Conservation (phyloP, 2,329 filamentous ascomycete species). For the Elsinoe perseae region DNA sequence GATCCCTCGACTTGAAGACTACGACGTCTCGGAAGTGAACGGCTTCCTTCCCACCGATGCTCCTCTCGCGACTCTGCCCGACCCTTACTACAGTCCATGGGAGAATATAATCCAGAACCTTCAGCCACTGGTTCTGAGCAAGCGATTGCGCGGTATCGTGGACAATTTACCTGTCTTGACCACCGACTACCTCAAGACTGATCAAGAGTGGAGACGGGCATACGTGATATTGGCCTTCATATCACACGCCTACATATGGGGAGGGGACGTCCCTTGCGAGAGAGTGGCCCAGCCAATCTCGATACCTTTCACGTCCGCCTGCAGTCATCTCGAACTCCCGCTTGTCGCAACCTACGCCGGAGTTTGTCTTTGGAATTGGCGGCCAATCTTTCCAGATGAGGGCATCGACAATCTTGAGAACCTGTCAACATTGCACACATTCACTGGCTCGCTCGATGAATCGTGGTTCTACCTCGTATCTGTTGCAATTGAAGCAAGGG, state of each 20-base stretch:
- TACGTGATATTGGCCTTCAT: conserved; percentile 74
- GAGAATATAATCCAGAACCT: conserved; percentile 79
- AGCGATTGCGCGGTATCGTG: conserved; percentile 70
- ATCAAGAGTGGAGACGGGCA: conserved; percentile 84
- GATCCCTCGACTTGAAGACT: conserved; percentile 56
- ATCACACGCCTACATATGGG: conserved; percentile 84
- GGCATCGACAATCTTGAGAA: conserved; percentile 78
- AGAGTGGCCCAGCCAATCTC: conserved; percentile 72
- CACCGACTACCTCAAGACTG: conserved; percentile 70
- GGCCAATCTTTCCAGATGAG: conserved; percentile 78
- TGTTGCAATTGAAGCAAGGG: conserved; percentile 88
- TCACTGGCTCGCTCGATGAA: conserved; percentile 90
- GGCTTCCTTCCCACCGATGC: conserved; percentile 81
- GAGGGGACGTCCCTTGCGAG: conserved; percentile 63
- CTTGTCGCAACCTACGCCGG: conserved; percentile 92
- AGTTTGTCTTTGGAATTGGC: conserved; percentile 93
- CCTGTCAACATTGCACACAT: conserved; percentile 77
- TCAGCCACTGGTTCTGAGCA: conserved; percentile 77
- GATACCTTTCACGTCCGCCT: conserved; percentile 71
- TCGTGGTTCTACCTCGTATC: conserved; percentile 98
- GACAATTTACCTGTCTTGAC: conserved; percentile 76
- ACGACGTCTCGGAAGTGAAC: conserved; percentile 67
- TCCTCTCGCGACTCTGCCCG: conserved; percentile 71
- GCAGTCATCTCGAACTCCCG: conserved; percentile 67
- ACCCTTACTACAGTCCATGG: conserved; percentile 93